Evolutionary conservation across 495 filamentous ascomycete genomes (phyloP), one percentile per base, ranked within the genome.

Genomic region (Collariella sp.): DNA sequence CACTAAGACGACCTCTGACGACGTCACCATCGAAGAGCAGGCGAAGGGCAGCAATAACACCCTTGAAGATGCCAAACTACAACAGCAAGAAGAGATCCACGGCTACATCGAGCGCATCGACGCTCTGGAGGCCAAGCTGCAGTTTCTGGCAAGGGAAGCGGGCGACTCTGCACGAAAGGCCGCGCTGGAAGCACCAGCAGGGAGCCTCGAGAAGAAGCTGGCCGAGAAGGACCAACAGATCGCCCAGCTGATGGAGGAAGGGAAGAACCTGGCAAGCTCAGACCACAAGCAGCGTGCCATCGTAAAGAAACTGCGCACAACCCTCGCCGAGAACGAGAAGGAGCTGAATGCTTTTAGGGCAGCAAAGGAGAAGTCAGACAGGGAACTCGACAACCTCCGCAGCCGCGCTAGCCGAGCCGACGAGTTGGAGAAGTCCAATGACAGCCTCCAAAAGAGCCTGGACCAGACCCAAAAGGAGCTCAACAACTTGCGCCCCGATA

Each of bases 171-270:
- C 90, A 5, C 79, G 80, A 56, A 79, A 76, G 47, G 79, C 83
- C 3, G 83, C 80, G 3, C 69, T 77, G 5, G 73, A 76, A 16
- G 81, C 85, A 2, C 72, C 81, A 9, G 64, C 80, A 0, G 83
- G 84, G 2, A 87, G 81, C 56, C 31, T 71, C 5, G 87, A 95
- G 49, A 87, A 83, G 65, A 88, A 86, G 61, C 69, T 96, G 9
- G 83, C 87, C 9, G 89, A 93, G 63, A 91, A 90, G 55, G 89
- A 96, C 56, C 88, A 91, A 59, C 85, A 88, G 58, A 93, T 96
- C 53, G 87, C 89, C 5, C 74, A 90, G 39, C 72, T 98, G 13
- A 84, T 98, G 69, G 84, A 94, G 62, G 93, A 98, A 70, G 93
- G 94, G 0, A 88, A 95, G 63, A 90, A 87, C 55, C 77, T 97